A percentile compares a stretch with the other conserved stretches of the same genome.
phyloP scores from a whole-genome alignment of 2,329 filamentous ascomycete genomes.

The Aspergillus sp. region DNA sequence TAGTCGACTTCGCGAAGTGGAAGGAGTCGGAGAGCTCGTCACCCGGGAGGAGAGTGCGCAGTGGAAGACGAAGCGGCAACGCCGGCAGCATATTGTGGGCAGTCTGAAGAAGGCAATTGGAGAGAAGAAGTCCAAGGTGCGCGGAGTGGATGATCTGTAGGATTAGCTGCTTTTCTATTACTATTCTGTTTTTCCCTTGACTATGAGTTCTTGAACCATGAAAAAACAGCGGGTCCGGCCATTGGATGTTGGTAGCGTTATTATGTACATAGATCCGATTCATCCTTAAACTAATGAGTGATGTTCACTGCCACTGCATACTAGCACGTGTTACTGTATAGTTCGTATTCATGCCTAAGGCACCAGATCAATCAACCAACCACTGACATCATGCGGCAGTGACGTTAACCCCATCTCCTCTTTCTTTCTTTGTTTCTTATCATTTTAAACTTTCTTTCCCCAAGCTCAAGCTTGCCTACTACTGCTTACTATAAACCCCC shows the following conservation, averaged over 20 bases:
- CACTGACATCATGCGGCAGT: too few relatives aligned
- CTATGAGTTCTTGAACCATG: neutral
- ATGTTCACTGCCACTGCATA: neutral
- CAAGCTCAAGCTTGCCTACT: too few relatives aligned
- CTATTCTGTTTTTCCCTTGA: conserved; percentile 10
- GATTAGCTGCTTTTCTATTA: conserved; percentile 10
- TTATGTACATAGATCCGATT: conserved; percentile 4
- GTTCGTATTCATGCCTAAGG: too few relatives aligned
- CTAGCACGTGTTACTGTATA: too few relatives aligned
- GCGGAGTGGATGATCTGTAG: conserved; percentile 36
- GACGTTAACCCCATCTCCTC: too few relatives aligned
- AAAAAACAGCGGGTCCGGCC: conserved; percentile 12
- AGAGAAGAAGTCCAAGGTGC: conserved; percentile 36
- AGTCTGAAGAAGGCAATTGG: conserved; percentile 40
- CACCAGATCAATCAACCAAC: too few relatives aligned
- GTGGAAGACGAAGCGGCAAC: conserved; percentile 41
- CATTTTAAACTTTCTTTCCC: too few relatives aligned
- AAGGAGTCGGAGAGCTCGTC: conserved; percentile 27
- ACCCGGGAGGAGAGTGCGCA: conserved; percentile 33
- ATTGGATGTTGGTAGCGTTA: conserved; percentile 4
- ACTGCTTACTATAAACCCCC: neutral
- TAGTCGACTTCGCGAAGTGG: conserved; percentile 36
- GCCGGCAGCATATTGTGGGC: conserved; percentile 37
- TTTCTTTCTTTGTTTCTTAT: too few relatives aligned
- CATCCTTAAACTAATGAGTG: conserved; percentile 7